phyloP scores from a whole-genome alignment of 495 filamentous ascomycete species.

The Aspergillus biplanus region DNA sequence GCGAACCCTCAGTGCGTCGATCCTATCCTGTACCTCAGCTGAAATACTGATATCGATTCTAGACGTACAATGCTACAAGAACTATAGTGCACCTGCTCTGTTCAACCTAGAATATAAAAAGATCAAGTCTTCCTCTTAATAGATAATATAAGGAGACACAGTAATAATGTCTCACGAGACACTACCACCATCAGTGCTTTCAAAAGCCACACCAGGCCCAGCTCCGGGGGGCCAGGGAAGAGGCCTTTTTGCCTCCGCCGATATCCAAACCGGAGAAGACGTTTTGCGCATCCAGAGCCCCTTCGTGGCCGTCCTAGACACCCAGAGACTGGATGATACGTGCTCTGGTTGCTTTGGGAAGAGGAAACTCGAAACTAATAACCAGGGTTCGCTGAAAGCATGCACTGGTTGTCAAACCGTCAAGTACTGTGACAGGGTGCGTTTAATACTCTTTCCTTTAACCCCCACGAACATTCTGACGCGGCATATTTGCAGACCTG shows the following conservation, averaged over 20 bases:
- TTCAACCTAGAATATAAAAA: not conserved
- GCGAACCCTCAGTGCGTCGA: too few species aligned
- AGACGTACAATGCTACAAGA: too few species aligned
- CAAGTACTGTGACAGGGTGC: slow-evolving; percentile 68
- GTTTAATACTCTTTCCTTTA: slow-evolving; percentile 23
- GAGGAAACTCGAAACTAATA: slow-evolving; percentile 29
- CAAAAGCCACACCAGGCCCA: slow-evolving; percentile 33
- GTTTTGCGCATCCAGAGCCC: slow-evolving; percentile 43
- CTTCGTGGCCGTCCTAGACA: slow-evolving; percentile 50
- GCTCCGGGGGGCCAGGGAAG: slow-evolving; percentile 41
- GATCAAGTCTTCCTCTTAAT: not conserved
- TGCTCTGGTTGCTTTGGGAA: slow-evolving; percentile 51
- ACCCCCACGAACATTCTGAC: slow-evolving; percentile 15
- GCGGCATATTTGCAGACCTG: slow-evolving; percentile 50
- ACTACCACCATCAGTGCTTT: slow-evolving; percentile 28
- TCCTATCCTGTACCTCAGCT: too few species aligned
- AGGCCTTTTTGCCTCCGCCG: slow-evolving; percentile 45
- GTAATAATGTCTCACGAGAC: slow-evolving; percentile 29
- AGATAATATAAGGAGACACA: not conserved
- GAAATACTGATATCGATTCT: too few species aligned
- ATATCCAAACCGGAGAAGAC: slow-evolving; percentile 40
- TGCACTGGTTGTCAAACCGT: slow-evolving; percentile 66
- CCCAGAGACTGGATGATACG: slow-evolving; percentile 41
- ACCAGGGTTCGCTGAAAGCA: slow-evolving; percentile 43
- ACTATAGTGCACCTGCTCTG: not conserved